Percentiles rank a stretch among this genome's conserved stretches.
phyloP scores from a whole-genome alignment of 768 basidiomycete genomes.

The Collybia mongolica region DNA sequence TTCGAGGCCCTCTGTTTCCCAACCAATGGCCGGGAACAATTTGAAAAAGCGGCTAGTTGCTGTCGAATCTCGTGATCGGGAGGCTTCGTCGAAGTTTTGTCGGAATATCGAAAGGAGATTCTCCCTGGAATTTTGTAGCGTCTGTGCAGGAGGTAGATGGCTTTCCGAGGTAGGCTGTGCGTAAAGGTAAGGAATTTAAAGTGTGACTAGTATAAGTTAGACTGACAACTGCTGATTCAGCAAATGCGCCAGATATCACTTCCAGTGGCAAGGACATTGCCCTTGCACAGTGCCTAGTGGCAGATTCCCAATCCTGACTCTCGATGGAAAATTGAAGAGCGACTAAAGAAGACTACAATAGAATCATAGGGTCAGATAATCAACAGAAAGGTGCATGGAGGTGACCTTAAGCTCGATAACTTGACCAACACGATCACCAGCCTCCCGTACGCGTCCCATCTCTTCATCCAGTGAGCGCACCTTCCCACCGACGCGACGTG shows the following conservation, averaged over 20 bases:
- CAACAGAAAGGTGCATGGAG: conserved; percentile 2
- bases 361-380: conserved; percentile 6
- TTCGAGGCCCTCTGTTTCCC: conserved; percentile 88
- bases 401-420: conserved; percentile 93
- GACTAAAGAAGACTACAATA: conserved; percentile 35
- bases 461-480: conserved; percentile 90
- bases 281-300: conserved; percentile 85
- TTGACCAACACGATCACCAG: conserved; percentile 87
- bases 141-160: conserved; percentile 83
- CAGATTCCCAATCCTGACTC: conserved; percentile 92
- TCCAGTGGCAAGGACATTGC: conserved; percentile 83
- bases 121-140: conserved; percentile 72
- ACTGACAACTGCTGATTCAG: conserved; percentile 83
- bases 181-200: conserved; percentile 11
- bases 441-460: conserved; percentile 86
- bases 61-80: conserved; percentile 76
- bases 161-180: conserved; percentile 85
- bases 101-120: conserved; percentile 76
- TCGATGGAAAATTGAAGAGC: conserved; percentile 74
- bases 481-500: conserved; percentile 87
- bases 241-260: conserved; percentile 81
- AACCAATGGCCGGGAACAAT: conserved; percentile 93
- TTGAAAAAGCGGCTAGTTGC: conserved; percentile 95
- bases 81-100: conserved; percentile 80
- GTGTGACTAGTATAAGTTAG: not conserved